Conservation (phyloP, 192 early-diverging fungal species). For the Rhizophlyctis rosea region DNA sequence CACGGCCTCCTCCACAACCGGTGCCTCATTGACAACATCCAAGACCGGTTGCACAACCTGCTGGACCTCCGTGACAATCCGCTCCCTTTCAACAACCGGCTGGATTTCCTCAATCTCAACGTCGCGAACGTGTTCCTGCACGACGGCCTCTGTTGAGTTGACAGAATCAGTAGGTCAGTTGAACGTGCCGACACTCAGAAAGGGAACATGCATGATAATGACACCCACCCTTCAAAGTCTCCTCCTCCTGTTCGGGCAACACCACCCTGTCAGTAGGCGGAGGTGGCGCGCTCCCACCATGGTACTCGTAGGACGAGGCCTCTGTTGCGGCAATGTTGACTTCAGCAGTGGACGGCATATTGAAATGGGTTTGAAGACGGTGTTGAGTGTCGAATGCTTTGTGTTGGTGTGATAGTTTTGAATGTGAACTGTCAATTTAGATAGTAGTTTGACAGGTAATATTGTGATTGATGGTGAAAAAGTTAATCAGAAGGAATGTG, state of each 20-base stretch:
- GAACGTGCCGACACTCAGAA: no score
- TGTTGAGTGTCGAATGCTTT: no score
- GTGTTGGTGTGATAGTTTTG: no score
- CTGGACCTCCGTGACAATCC: conserved; percentile 19
- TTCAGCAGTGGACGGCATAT: no score
- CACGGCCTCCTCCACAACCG: conserved; percentile 18
- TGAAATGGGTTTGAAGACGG: no score
- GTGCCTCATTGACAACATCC: conserved; percentile 25
- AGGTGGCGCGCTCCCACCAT: conserved; percentile 24
- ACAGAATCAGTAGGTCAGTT: no score
- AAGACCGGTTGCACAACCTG: conserved; percentile 29
- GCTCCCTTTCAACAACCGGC: conserved; percentile 23
- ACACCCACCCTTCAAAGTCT: conserved; percentile 19
- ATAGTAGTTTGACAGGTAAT: no score
- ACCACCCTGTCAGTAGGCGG: conserved; percentile 20
- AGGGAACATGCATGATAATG: neutral
- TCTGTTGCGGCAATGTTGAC: no score
- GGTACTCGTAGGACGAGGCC: conserved; percentile 26
- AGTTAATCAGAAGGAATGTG: no score
- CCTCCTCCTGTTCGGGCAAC: neutral
- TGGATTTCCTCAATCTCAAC: conserved; percentile 30
- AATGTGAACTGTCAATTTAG: no score
- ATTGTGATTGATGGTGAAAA: no score
- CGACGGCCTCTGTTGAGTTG: conserved; percentile 13
- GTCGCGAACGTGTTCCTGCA: conserved; percentile 21